Base-by-base conservation (phyloP, 805 yeast species). In the Cyberlindnera mycetangii region DNA sequence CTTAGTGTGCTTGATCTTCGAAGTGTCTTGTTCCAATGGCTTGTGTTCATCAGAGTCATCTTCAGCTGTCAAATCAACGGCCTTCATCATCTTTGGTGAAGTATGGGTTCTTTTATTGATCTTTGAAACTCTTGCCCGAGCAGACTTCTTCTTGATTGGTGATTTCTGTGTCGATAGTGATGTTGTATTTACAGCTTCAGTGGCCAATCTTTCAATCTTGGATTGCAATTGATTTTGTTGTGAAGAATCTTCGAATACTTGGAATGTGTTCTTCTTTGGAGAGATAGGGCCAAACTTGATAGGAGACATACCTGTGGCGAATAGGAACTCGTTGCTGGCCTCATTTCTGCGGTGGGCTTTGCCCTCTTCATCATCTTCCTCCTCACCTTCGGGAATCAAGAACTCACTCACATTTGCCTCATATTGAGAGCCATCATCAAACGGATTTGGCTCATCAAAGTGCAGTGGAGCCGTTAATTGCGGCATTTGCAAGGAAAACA, bases 1-100 rank as follows among this genome's bases (percentile, higher is more conserved):
- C 28, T 63, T 62, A n/a, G 56, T 56, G 46, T 51, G 63, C 34
- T 53, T 55, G 22, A 53, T 49, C 50, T 55, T 56, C n/a, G 41
- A 42, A 5, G 45, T 25, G 41, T 56, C 50, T n/a, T 49, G 54
- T 17, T 42, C 44, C 40, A 57, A 46, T 4, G 61, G 55, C 31
- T 48, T 42, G 42, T 58, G 51, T 37, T 51, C 46, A 31, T 54
- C 57, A 7, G 58, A 14, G 33, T 54, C 42, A 45, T 54, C 51
- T 45, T 52, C 54, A 14, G 18, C 20, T 5, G 18, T 28, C 35
- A 16, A 15, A 3, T 35, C 38, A 22, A 35, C 3, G 5, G 38
- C 8, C 20, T 35, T 35, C 38, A 35, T 35, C 30, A 35, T 19
- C 20, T 22, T 32, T 11, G 38, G 38, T 3, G 15, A 22, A n/a